Percentiles rank a stretch among this genome's conserved stretches.
phyloP scores from a whole-genome alignment of 768 basidiomycete genomes.

The Porpolomopsis calyptriformis region DNA sequence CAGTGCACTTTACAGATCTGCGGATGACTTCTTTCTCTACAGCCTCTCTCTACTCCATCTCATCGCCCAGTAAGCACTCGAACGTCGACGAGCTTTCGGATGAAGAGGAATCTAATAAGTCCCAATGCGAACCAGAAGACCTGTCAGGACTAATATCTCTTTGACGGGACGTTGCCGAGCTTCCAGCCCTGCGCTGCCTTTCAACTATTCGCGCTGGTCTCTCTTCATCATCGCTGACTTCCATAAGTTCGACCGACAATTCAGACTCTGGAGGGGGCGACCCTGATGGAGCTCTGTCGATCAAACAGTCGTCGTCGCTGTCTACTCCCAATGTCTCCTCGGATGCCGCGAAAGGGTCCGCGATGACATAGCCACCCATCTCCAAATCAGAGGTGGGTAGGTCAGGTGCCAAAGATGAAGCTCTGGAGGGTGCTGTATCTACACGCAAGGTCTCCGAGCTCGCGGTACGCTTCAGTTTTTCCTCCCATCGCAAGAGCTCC shows the following conservation, averaged over 20 bases:
- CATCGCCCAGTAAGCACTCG: not conserved
- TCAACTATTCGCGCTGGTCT: not conserved
- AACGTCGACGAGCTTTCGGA: not conserved
- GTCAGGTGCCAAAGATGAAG: not conserved
- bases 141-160: not conserved
- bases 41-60: conserved; percentile 1
- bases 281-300: not conserved
- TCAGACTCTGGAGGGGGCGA: not conserved
- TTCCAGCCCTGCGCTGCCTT: not conserved
- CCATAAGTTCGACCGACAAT: not conserved
- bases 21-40: not conserved
- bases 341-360: too few relatives aligned
- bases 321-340: not conserved
- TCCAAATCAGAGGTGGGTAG: not conserved
- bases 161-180: not conserved
- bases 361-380: not conserved
- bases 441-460: conserved; percentile 35
- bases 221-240: not conserved
- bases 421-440: not conserved
- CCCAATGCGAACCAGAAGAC: not conserved
- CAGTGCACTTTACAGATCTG: too few relatives aligned
- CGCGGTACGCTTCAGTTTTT: conserved; percentile 23
- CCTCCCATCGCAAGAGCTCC: conserved; percentile 44
- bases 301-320: not conserved
- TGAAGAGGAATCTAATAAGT: not conserved